Evolutionary conservation across 2,329 filamentous ascomycete species (phyloP).

Genomic region (Fusarium sp.): DNA sequence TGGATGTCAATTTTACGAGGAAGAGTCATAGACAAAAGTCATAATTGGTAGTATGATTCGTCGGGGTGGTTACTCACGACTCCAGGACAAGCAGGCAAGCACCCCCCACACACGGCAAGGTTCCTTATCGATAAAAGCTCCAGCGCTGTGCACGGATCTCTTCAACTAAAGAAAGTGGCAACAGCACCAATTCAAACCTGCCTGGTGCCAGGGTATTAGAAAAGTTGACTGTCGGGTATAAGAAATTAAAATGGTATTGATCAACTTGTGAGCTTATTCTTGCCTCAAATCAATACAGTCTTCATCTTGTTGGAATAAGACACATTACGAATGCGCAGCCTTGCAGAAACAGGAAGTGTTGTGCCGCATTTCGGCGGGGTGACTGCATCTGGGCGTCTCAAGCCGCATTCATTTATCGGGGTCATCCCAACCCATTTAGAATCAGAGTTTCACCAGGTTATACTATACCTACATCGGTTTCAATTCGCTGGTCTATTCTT

Average conservation of each 20-base stretch:
- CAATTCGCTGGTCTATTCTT: background rate
- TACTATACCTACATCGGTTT: background rate
- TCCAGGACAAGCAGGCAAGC: background rate
- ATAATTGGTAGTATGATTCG: conserved; percentile 14
- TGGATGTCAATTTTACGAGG: conserved; percentile 5
- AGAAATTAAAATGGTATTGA: background rate
- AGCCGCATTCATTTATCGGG: conserved; percentile 38
- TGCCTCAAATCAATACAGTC: background rate
- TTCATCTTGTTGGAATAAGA: background rate
- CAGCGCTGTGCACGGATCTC: conserved; percentile 21
- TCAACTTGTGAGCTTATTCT: background rate
- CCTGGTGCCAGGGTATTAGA: background rate
- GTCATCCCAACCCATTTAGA: background rate
- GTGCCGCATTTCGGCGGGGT: background rate
- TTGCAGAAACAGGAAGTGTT: background rate
- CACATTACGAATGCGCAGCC: background rate
- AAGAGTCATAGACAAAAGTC: conserved; percentile 44
- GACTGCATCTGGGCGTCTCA: conserved; percentile 8
- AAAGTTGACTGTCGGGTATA: background rate
- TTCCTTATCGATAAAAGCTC: conserved; percentile 39
- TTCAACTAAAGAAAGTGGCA: background rate
- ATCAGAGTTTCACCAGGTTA: background rate
- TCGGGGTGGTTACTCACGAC: conserved; percentile 41
- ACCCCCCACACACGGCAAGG: conserved; percentile 5
- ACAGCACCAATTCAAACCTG: background rate